These are phyloP conservation scores for Sclerotinia nivalis DNA, from an alignment of 2,329 filamentous ascomycete species.

Conservation along the genomic window DNA sequence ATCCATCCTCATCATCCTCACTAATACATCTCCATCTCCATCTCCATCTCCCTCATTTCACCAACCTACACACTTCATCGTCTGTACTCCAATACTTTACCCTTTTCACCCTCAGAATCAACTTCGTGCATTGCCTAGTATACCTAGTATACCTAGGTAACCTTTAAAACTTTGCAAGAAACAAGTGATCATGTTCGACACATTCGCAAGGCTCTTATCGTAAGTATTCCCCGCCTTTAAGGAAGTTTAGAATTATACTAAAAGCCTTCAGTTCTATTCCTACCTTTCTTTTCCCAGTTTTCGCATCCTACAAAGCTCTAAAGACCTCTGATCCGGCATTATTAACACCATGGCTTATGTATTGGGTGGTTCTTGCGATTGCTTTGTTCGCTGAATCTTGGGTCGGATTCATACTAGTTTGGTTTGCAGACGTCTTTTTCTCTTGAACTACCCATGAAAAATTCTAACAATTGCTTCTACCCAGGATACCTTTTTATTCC, in stretches of 20 bases:
- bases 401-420: conserved; percentile 81
- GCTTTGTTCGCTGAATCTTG: conserved; percentile 82
- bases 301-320: conserved; percentile 97
- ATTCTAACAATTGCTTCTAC: conserved; percentile 17
- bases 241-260: conserved; percentile 27
- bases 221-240: conserved; percentile 50
- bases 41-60: neutral
- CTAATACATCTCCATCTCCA: neutral
- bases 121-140: neutral
- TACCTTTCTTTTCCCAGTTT: conserved; percentile 91
- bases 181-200: conserved; percentile 64
- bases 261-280: conserved; percentile 66
- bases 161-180: neutral
- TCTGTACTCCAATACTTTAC: neutral
- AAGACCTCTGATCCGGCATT: conserved; percentile 87
- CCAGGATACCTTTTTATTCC: conserved; percentile 86
- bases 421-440: conserved; percentile 49
- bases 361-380: conserved; percentile 91
- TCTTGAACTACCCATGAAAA: neutral
- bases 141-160: neutral
- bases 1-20: neutral
- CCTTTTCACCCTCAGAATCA: neutral
- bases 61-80: conserved; percentile 7
- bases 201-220: conserved; percentile 76
- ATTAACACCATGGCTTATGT: conserved; percentile 97